Conservation (phyloP, 2,329 filamentous ascomycete species). For the Cladophialophora psammophila region DNA sequence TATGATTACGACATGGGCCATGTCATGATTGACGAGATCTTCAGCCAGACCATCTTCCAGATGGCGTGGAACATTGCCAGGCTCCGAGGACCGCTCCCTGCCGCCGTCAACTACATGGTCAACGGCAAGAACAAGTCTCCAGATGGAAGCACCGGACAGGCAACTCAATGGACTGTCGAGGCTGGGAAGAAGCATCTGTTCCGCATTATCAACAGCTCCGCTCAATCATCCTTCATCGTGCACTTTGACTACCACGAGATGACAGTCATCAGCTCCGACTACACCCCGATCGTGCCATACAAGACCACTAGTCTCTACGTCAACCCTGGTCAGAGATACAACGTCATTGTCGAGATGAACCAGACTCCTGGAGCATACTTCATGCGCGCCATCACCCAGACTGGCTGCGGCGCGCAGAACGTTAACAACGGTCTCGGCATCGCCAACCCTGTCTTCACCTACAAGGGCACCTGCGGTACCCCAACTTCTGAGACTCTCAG, state of each 20-base stretch:
- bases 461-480: conserved; percentile 31
- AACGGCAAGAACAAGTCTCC: conserved; percentile 40
- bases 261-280: conserved; percentile 50
- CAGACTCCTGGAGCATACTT: conserved; percentile 38
- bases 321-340: conserved; percentile 56
- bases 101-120: conserved; percentile 38
- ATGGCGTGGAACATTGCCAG: conserved; percentile 36
- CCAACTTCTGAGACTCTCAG: conserved; percentile 28
- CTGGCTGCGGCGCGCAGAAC: conserved; percentile 29
- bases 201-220: conserved; percentile 41
- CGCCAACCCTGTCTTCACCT: conserved; percentile 37
- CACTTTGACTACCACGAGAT: conserved; percentile 54
- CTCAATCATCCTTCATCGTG: conserved; percentile 43
- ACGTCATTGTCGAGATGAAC: conserved; percentile 42
- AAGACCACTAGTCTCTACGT: conserved; percentile 69
- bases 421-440: conserved; percentile 36
- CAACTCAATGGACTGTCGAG: conserved; percentile 34
- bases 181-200: conserved; percentile 41
- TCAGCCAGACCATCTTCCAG: conserved; percentile 36
- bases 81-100: conserved; percentile 29
- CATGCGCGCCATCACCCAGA: conserved; percentile 39
- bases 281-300: conserved; percentile 48
- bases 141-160: conserved; percentile 34
- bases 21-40: conserved; percentile 39
- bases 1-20: conserved; percentile 40